Evolutionary conservation across 2,329 filamentous ascomycete genomes (phyloP).

Genomic region (Cordyceps cicadae): DNA sequence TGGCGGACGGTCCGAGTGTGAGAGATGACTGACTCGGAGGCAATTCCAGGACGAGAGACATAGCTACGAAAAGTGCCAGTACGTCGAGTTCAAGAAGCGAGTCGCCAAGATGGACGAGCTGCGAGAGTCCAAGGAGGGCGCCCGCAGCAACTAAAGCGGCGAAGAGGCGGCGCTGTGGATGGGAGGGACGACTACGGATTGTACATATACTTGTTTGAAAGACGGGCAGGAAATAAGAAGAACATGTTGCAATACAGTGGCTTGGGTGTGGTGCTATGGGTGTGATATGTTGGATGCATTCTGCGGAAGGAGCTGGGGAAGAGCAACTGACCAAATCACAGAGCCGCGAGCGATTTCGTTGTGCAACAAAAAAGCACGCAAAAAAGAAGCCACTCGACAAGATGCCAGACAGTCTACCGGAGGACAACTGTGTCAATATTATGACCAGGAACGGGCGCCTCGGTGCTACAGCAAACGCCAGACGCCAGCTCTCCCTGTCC

Average conservation of each 20-base stretch:
- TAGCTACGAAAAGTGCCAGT: slow-evolving; percentile 98
- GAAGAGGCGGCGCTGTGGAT: not conserved
- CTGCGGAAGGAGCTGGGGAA: not conserved
- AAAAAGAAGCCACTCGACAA: not conserved
- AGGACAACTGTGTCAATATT: not conserved
- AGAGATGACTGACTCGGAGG: not conserved
- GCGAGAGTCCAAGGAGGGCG: slow-evolving; percentile 73
- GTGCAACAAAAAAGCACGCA: too few species aligned
- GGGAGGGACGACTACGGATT: slow-evolving; percentile 15
- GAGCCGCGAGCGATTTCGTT: not conserved
- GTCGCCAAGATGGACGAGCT: slow-evolving; percentile 99
- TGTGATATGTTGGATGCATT: slow-evolving; percentile 5
- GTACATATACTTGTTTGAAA: slow-evolving; percentile 25
- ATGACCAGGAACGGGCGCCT: not conserved
- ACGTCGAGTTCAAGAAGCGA: slow-evolving; percentile 96
- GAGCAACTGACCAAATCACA: not conserved
- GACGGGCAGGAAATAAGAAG: slow-evolving; percentile 12
- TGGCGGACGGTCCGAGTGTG: not conserved
- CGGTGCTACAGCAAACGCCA: not conserved
- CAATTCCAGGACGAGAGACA: slow-evolving; percentile 76
- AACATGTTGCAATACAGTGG: slow-evolving; percentile 2
- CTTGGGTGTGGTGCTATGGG: not conserved
- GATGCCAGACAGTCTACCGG: not conserved
- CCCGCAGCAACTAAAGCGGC: slow-evolving; percentile 65
- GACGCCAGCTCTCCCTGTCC: not conserved